Evolutionary conservation across 306 rosid species (phyloP), one percentile per base, ranked within the genome.

Genomic region (Acmispon strigosus): DNA sequence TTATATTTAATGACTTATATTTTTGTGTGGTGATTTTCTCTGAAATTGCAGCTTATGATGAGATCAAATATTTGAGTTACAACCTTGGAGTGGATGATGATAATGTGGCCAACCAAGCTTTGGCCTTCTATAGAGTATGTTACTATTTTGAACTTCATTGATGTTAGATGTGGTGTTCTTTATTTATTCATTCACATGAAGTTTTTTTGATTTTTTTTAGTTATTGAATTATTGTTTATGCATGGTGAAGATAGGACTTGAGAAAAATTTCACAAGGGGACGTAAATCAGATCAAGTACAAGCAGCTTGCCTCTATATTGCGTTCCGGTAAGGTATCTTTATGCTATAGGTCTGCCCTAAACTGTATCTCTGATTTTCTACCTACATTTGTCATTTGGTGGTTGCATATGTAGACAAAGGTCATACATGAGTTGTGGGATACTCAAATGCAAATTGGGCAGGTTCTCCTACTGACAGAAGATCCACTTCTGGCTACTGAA

Each of bases 281-380:
- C 89, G 96, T 47, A 84, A 58, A 80, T 72, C 92, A 68, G 89
- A 78, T 53, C 92, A 81, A 59, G 97, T 92, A 18, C 84, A 80
- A 69, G 96, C 90, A 63, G 79, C 98, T 51, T 92, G 98, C 82
- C 86, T 92, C n/a, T 92, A 92, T 81, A 84, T 89, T 78, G 92
- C 98, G 39, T 92, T 88, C 76, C 87, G 96, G 96, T 92, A 73
- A 64, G 72, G 52, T 10, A 51, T 45, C 29, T 44, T 66, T 67
- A 41, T 66, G 16, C 22, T 37, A 50, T 53, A 67, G 14, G 8
- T 48, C 62, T 63, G 18, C 36, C 8, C 4, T 19, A 73, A 10
- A 32, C 62, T 13, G 3, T 17, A 63, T 52, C 36, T 45, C 18
- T 62, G 45, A 47, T 69, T 47, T 74, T 55, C 17, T 39, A 8